Evolutionary conservation across 495 filamentous ascomycete species (phyloP).

Genomic region (Copromyces sp.): DNA sequence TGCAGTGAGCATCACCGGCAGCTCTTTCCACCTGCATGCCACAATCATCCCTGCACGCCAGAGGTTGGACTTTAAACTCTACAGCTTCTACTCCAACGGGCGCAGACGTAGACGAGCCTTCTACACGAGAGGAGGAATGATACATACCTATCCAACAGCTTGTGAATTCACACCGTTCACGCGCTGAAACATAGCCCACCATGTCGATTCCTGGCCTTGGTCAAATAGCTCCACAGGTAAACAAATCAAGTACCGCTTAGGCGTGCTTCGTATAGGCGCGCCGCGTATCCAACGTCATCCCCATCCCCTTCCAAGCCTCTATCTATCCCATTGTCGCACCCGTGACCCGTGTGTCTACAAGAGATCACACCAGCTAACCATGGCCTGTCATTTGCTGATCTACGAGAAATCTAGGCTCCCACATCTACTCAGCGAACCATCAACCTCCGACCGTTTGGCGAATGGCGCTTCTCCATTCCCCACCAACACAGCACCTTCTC

Average conservation of each 20-base stretch:
- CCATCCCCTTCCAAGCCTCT: neutral
- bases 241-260: neutral
- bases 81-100: neutral
- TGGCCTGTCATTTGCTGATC: neutral
- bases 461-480: slow-evolving; percentile 90
- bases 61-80: neutral
- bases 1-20: neutral
- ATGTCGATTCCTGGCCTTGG: slow-evolving; percentile 44
- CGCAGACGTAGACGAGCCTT: neutral
- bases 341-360: neutral
- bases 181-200: neutral
- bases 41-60: neutral
- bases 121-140: neutral
- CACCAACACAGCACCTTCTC: slow-evolving; percentile 39
- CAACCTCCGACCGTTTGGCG: slow-evolving; percentile 42
- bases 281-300: neutral
- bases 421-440: slow-evolving; percentile 20
- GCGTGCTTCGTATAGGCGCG: neutral
- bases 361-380: neutral
- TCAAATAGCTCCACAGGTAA: slow-evolving; percentile 35
- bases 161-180: neutral
- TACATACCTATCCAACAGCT: neutral
- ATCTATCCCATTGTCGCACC: neutral
- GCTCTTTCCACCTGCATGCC: neutral
- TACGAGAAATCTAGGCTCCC: slow-evolving; percentile 1